phyloP scores from a whole-genome alignment of 768 basidiomycete species.

The Hypholoma sublateritium region DNA sequence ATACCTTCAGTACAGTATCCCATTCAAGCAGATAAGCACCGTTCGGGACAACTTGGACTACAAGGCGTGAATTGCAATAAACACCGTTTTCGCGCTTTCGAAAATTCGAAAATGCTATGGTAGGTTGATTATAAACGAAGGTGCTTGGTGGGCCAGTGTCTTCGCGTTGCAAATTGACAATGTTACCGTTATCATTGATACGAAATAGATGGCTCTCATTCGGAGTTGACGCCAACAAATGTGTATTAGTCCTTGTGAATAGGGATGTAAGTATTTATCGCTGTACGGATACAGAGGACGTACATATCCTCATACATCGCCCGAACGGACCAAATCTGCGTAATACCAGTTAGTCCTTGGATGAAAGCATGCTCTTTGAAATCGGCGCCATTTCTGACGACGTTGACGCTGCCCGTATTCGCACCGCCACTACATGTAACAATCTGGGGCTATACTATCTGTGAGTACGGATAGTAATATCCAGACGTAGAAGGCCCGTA shows the following conservation, averaged over 20 bases:
- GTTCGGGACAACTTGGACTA: slow-evolving; percentile 72
- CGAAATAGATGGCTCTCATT: slow-evolving; percentile 54
- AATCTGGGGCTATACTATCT: slow-evolving; percentile 59
- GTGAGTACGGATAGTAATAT: neutral
- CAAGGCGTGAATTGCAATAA: slow-evolving; percentile 49
- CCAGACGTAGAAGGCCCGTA: slow-evolving; percentile 25
- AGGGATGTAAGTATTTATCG: slow-evolving; percentile 1
- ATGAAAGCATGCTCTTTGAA: slow-evolving; percentile 64
- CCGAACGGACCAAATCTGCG: slow-evolving; percentile 62
- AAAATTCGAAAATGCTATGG: slow-evolving; percentile 66
- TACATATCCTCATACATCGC: slow-evolving; percentile 47
- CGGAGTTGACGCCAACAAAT: slow-evolving; percentile 61
- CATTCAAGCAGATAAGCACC: slow-evolving; percentile 58
- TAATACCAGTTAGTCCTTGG: slow-evolving; percentile 55
- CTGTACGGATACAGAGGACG: slow-evolving; percentile 21
- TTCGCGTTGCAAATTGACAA: slow-evolving; percentile 41
- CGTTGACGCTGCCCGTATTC: slow-evolving; percentile 72
- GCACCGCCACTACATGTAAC: slow-evolving; percentile 85
- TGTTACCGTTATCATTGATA: slow-evolving; percentile 39
- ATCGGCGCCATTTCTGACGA: slow-evolving; percentile 82
- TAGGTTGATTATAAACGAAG: slow-evolving; percentile 50
- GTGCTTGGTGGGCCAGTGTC: slow-evolving; percentile 29
- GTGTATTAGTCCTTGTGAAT: slow-evolving; percentile 46
- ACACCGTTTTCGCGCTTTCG: slow-evolving; percentile 31
- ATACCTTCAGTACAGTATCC: slow-evolving; percentile 43